phyloP scores from a whole-genome alignment of 345 rosid genomes.

The Eucalyptus cloeziana region DNA sequence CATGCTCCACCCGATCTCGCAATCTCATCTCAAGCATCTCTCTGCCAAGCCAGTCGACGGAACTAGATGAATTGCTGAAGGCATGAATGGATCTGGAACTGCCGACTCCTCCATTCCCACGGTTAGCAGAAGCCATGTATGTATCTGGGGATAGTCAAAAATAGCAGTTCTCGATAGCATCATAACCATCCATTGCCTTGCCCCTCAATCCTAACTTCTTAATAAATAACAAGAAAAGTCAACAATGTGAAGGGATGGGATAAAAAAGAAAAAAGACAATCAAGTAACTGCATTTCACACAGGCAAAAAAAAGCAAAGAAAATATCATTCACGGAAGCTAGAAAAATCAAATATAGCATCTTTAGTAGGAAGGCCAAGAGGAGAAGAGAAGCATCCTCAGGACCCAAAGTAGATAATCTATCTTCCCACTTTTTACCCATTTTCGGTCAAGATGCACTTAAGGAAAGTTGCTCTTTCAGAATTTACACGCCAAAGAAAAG shows the following conservation, averaged over 20 bases:
- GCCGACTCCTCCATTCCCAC: slow-evolving; percentile 91
- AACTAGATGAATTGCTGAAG: slow-evolving; percentile 81
- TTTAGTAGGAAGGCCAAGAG: background rate
- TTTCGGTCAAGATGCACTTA: background rate
- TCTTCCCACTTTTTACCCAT: background rate
- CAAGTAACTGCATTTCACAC: background rate
- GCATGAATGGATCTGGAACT: slow-evolving; percentile 87
- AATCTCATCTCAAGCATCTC: slow-evolving; percentile 93
- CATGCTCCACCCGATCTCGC: slow-evolving; percentile 71
- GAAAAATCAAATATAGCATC: background rate
- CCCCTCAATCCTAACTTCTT: background rate
- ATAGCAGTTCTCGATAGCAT: slow-evolving; percentile 14
- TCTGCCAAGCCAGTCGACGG: slow-evolving; percentile 91
- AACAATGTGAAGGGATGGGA: background rate
- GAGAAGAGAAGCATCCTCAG: background rate
- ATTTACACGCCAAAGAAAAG: background rate
- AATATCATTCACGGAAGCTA: background rate
- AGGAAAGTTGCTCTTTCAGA: background rate
- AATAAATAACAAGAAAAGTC: background rate
- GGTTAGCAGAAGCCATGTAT: slow-evolving; percentile 75
- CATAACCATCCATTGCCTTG: slow-evolving; percentile 8
- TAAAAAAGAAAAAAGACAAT: background rate
- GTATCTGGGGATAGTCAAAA: slow-evolving; percentile 2
- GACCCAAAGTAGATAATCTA: background rate
- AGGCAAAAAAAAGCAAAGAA: background rate